Base-by-base conservation (phyloP, 352 stramenopile genomes). In the Phytophthora palmivora region DNA sequence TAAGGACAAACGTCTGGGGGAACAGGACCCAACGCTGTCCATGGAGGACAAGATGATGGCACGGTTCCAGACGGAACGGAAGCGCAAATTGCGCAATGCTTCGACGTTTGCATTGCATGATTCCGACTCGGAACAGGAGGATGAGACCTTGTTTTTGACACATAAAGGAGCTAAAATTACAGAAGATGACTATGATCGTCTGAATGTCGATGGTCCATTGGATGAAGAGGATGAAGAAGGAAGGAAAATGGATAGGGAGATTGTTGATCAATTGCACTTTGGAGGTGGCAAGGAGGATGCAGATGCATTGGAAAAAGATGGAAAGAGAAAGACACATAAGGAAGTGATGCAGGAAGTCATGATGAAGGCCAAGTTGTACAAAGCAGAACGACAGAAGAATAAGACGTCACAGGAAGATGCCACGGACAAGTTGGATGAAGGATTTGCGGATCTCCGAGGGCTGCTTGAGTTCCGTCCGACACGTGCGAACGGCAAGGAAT, bases 31-130 rank as follows among this genome's bases (percentile, higher is more conserved):
- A 18, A 82, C 69, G 10, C 78, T 97, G 69, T 96, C 90, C 52
- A 70, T 96, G n/a, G 90, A 97, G 56, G 90, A 97, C 75, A 96
- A 96, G 66, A 96, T 97, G 88, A 94, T 97, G 67, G 76, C 84
- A 21, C 87, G 90, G 42, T 96, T 97, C 72, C 89, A 96, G 70
- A 90, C 76, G 15, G 89, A 96, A 52, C 84, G 88, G 57, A 96
- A 96, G 76, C 82, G 82, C 62, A 91, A 93, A 67, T 62, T 94
- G 67, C 85, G 84, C 64, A 90, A 95, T 42, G 76, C 82, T 15
- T 75, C 77, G 24, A 69, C 78, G 21, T 95, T 93, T 51, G 81
- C 80, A 41, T 72, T 95, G n/a, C 73, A 89, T 44, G 86, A 95
- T 64, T 89, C 79, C 45, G 87, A 95, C 52, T 73, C 83, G 37